Evolutionary conservation across 1,284 basidiomycete genomes (phyloP), one percentile per base, ranked within the genome.

Genomic region (Irpex rosettiformis): DNA sequence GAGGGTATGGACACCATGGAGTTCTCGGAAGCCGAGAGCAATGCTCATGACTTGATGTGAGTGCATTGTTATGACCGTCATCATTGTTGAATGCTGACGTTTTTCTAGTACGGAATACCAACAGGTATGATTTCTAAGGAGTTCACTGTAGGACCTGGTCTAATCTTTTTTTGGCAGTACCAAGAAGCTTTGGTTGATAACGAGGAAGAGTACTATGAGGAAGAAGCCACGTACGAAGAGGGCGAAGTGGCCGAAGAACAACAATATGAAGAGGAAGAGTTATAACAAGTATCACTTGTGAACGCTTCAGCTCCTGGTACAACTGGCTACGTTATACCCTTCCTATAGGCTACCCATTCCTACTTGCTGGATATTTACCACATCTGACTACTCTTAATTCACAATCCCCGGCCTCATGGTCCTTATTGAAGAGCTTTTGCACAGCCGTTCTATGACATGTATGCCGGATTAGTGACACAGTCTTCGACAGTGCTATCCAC

Each of bases 1-100:
- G 93, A 95, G 72, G 94, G 94, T 56, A 94, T 94, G 94, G 92
- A 94, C 71, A 73, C 85, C 53, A 89, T 95, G 90, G 94, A 96
- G 74, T 96, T 97, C 74, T 86, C 91, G 1, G 94, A 96, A 71
- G 91, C 92, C 0, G 91, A 93, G 75, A 91, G 87, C 68, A 93
- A 94, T 69, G 76, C 83, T 13, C 80, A 81, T n/a, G 92, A 94
- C 75, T 70, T 94, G 47, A 85, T 94, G 89, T 91, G 72, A 70
- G 91, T 75, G 52, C 58, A 30, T 56, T 42, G 2, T 21, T 21
- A 8, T 52, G 18, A 13, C 13, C 42, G 43, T 30, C 29, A 22
- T 16, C 47, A 25, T 33, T 16, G n/a, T 22, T 45, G 7, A 1
- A 47, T 33, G 48, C 53, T 60, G 8, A 52, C 54, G 51, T 53